Evolutionary conservation across 176 grass and related monocot genomes (phyloP), one percentile per base, ranked within the genome.

Genomic region (Areca catechu): DNA sequence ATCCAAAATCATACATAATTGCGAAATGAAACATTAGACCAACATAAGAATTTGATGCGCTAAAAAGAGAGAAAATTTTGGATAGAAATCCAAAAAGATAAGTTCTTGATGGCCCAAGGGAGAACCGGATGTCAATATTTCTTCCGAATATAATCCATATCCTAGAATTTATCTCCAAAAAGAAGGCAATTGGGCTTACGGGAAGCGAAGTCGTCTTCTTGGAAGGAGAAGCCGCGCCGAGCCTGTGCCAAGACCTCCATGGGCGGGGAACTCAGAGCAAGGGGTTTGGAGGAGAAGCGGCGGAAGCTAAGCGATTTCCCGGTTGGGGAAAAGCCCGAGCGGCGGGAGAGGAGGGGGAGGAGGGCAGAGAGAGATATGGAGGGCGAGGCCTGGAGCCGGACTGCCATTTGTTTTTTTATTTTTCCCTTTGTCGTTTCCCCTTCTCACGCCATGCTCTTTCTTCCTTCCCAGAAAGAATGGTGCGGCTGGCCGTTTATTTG

Each of bases 131-230:
- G 2, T 43, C 34, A 10, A 43, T 43, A 43, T 12, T 43, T 43
- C 34, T 12, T 43, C 10, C 9, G 34, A 43, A 43, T 43, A 43
- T 14, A 12, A 43, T 14, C 10, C 34, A 43, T 43, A 43, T 43
- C 12, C 7, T 43, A 7, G 34, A 14, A 43, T 43, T 43, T 12
- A 12, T 12, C 34, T 43, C 34, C n/a, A 57, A 16, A 57, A 16
- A 12, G 57, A 22, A 15, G 5, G 5, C 17, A 24, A 19, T 53
- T 22, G 1, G 7, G 48, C 54, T 76, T 66, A 98, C 93, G 67
- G 61, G 88, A 75, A 19, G 93, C 84, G 29, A 89, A 85, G 51
- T 85, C 82, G 5, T 75, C 61, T 9, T 81, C 75, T 53, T 71
- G 63, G 53, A 49, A 68, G 27, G 74, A 23, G 24, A 66, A 56